Conservation (phyloP, 306 rosid genomes). For the Prunus dulcis region DNA sequence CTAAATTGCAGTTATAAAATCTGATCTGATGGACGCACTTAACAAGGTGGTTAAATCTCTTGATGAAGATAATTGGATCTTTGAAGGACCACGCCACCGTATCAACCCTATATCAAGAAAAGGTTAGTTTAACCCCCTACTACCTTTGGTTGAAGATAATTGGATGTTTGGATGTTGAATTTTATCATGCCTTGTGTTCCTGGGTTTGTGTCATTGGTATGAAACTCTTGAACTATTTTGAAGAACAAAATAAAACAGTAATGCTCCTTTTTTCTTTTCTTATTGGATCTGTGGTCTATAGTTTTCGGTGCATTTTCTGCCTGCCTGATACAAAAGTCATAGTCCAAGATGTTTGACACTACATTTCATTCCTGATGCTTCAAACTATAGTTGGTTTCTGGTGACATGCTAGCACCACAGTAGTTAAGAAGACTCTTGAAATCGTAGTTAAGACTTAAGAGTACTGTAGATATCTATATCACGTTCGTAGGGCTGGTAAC, state of each 20-base stretch:
- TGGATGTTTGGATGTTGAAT: not conserved
- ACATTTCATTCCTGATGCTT: not conserved
- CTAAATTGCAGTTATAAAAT: conserved; percentile 54
- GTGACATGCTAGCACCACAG: not conserved
- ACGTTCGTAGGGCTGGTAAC: too few species aligned
- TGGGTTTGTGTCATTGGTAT: conserved; percentile 13
- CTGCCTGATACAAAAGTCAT: not conserved
- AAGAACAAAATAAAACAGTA: not conserved
- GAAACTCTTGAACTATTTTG: not conserved
- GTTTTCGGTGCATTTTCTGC: not conserved
- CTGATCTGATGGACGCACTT: conserved; percentile 77
- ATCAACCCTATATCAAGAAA: conserved; percentile 65
- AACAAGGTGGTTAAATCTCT: conserved; percentile 81
- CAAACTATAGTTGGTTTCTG: not conserved
- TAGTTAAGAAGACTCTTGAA: not conserved
- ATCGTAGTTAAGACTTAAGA: not conserved
- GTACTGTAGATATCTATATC: not conserved
- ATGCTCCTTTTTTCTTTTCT: not conserved
- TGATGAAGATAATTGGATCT: conserved; percentile 90
- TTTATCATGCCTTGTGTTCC: not conserved
- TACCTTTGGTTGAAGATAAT: not conserved
- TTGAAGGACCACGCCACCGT: conserved; percentile 92
- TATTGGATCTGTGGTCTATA: not conserved
- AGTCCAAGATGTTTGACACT: not conserved
- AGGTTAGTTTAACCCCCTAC: conserved; percentile 35